Evolutionary conservation across 352 stramenopile genomes (phyloP).

Genomic region (Globisporangium ultimum): DNA sequence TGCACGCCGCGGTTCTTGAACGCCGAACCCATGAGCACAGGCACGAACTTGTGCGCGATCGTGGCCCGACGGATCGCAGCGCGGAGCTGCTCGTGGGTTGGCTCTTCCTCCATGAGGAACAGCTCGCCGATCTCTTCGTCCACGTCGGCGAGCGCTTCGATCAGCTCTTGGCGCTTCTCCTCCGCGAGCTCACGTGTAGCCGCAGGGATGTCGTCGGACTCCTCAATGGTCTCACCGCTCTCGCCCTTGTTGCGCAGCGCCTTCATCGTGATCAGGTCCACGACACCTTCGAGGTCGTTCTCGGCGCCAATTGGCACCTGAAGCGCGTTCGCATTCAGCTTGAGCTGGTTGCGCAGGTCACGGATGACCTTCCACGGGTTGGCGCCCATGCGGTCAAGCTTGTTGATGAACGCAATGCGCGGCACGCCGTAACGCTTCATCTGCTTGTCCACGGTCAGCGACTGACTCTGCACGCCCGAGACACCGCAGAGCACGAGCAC

Average conservation of each 20-base stretch:
- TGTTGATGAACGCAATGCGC: constrained; percentile 99
- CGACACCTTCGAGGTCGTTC: constrained; percentile 91
- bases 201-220: constrained; percentile 88
- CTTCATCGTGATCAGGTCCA: constrained; percentile 95
- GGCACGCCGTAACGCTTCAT: constrained; percentile 99
- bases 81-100: constrained; percentile 88
- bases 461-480: constrained; percentile 97
- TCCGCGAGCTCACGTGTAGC: constrained; percentile 82
- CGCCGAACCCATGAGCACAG: constrained; percentile 98
- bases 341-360: constrained; percentile 95
- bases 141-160: constrained; percentile 95
- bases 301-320: constrained; percentile 98
- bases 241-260: constrained; percentile 91
- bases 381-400: constrained; percentile 96
- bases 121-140: constrained; percentile 99
- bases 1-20: constrained; percentile 98
- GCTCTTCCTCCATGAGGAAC: constrained; percentile 98
- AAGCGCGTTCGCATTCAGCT: constrained; percentile 95
- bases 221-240: constrained; percentile 81
- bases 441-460: constrained; percentile 98
- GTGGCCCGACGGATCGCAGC: constrained; percentile 94
- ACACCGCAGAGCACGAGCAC: constrained; percentile 92
- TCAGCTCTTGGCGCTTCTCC: constrained; percentile 91
- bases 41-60: constrained; percentile 97
- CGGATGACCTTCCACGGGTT: constrained; percentile 95